A percentile compares a stretch with the other conserved stretches of the same genome.
Conservation (phyloP, 805 yeast genomes). For the Hanseniaspora meyeri region DNA sequence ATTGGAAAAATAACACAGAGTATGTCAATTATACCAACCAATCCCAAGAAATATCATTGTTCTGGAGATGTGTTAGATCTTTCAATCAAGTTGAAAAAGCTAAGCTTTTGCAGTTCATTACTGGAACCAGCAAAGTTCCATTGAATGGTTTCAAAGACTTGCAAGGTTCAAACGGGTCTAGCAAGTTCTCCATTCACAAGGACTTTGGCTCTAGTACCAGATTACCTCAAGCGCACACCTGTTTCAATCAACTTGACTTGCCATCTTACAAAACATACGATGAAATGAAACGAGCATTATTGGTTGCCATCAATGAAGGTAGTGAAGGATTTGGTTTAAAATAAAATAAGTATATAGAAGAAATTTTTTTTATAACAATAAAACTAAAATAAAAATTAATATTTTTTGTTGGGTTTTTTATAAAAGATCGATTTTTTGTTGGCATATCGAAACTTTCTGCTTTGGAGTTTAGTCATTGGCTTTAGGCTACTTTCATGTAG, state of each 20-base stretch:
- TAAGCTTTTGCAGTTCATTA: constrained; percentile 82
- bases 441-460: neutral
- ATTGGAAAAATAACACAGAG: constrained; percentile 80
- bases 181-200: constrained; percentile 78
- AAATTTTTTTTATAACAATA: neutral
- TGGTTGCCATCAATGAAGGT: constrained; percentile 85
- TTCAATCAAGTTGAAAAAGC: constrained; percentile 92
- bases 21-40: constrained; percentile 72
- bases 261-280: constrained; percentile 90
- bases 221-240: constrained; percentile 90
- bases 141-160: constrained; percentile 83
- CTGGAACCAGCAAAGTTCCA: constrained; percentile 96
- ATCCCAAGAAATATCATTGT: constrained; percentile 85
- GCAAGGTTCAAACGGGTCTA: constrained; percentile 74
- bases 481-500: neutral
- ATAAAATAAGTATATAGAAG: neutral
- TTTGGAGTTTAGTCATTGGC: neutral
- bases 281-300: constrained; percentile 62
- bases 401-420: neutral
- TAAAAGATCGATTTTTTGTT: neutral
- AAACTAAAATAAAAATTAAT: neutral
- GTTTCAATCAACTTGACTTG: constrained; percentile 86
- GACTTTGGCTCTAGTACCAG: constrained; percentile 78
- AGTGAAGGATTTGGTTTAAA: constrained; percentile 77
- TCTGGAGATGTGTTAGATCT: constrained; percentile 94